These are phyloP conservation scores for Ustilago tritici DNA, from an alignment of 1,284 basidiomycete genomes.

Conservation along the genomic window DNA sequence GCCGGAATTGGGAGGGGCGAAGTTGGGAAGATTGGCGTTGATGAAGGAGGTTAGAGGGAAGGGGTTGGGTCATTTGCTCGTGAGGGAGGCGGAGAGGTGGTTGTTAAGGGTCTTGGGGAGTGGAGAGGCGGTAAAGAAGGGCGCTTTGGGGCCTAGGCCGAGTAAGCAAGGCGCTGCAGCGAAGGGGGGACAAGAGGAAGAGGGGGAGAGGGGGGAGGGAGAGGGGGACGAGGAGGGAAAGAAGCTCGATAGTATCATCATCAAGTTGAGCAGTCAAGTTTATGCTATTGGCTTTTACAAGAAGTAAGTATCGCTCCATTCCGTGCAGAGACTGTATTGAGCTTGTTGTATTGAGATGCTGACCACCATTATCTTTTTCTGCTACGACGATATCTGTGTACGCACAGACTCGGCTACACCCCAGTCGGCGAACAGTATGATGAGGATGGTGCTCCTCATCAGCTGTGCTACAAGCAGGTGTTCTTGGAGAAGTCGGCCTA, in stretches of 20 bases:
- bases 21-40: slow-evolving; percentile 45
- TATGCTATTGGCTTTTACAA: slow-evolving; percentile 42
- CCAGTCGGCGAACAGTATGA: slow-evolving; percentile 44
- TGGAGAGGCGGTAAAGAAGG: slow-evolving; percentile 20
- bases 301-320: slow-evolving; percentile 25
- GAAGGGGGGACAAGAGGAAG: not conserved
- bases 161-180: not conserved
- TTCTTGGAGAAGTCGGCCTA: slow-evolving; percentile 14
- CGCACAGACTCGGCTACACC: slow-evolving; percentile 34
- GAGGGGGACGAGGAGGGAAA: not conserved
- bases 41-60: slow-evolving; percentile 46
- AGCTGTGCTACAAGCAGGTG: slow-evolving; percentile 46
- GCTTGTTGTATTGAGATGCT: not conserved
- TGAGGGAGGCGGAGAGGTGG: slow-evolving; percentile 41
- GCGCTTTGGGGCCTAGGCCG: slow-evolving; percentile 39
- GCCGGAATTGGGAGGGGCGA: slow-evolving; percentile 37
- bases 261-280: slow-evolving; percentile 55
- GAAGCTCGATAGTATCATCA: slow-evolving; percentile 39
- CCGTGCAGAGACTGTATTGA: not conserved
- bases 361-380: not conserved
- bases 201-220: not conserved
- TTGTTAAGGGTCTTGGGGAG: slow-evolving; percentile 13
- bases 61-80: slow-evolving; percentile 34
- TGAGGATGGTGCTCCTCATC: slow-evolving; percentile 49
- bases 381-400: not conserved